A percentile compares a stretch with the other conserved stretches of the same genome.
phyloP scores from a whole-genome alignment of 441 rosid genomes.

The Gossypium schwendimanii region DNA sequence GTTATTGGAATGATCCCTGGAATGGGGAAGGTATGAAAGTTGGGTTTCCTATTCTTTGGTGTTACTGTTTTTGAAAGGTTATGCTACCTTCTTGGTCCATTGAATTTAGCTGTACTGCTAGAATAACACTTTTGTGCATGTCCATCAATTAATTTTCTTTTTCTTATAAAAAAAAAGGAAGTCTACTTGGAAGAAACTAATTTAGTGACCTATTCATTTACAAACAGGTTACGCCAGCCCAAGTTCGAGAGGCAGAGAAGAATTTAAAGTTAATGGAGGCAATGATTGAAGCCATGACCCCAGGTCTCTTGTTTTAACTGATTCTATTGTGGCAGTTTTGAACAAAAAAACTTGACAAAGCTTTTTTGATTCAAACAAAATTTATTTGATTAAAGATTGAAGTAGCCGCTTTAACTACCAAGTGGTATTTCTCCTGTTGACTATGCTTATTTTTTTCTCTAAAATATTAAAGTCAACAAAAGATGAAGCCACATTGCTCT shows the following conservation, averaged over 20 bases:
- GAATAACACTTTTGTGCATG: not conserved
- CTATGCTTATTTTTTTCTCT: not conserved
- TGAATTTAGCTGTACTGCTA: not conserved
- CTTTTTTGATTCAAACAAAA: not conserved
- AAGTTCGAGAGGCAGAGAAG: slow-evolving; percentile 93
- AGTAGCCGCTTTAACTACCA: not conserved
- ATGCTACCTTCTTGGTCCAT: not conserved
- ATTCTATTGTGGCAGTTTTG: slow-evolving; percentile 11
- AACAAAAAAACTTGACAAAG: not conserved
- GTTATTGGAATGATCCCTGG: slow-evolving; percentile 98
- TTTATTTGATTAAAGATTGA: not conserved
- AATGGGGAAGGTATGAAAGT: slow-evolving; percentile 67
- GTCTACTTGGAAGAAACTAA: not conserved
- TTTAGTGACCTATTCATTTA: slow-evolving; percentile 9
- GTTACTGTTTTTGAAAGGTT: not conserved
- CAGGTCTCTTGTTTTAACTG: slow-evolving; percentile 38
- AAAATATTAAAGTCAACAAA: not conserved
- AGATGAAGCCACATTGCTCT: not conserved
- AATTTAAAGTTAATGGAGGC: slow-evolving; percentile 75
- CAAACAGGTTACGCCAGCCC: slow-evolving; percentile 78
- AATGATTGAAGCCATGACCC: slow-evolving; percentile 91
- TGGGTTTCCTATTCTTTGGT: slow-evolving; percentile 14
- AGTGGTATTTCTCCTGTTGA: not conserved
- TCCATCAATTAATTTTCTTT: not conserved
- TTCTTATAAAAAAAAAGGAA: not conserved